Evolutionary conservation across 1,139 yeast species (phyloP), one percentile per base, ranked within the genome.

Genomic region (Protomyces lactucae-debilis): DNA sequence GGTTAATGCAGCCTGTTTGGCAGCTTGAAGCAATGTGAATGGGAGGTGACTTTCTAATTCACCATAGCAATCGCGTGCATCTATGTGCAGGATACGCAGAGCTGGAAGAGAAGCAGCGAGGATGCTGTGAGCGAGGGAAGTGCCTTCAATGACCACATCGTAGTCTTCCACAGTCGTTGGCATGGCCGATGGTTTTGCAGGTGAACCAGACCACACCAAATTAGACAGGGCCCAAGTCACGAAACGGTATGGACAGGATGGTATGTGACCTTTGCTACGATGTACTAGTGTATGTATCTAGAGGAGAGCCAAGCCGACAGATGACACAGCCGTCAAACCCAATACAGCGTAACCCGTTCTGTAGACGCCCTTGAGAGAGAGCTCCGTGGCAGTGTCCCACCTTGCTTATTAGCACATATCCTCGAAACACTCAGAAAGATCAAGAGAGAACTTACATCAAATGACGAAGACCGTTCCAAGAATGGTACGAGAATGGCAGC

Each of bases 61-160:
- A 12, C 99, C 99, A 72, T 93, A 93, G 74, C 88, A 86, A 46
- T 83, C 81, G 71, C 89, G 87, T 65, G 84, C 79, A 74, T 93
- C 99, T 56, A 93, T 84, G 74, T 93, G 99, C 9, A 60, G 52
- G 32, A 57, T 52, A 36, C 65, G 28, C 12, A 8, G 39, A 18
- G 43, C 51, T 10, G 52, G 39, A 0, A 21, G 28, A 3, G 56
- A 12, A 10, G 98, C 96, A 0, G 98, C 97, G 65, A 92, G 77
- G 14, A 95, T 85, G 70, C 91, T 84, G 75, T 95, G 97, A 3
- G 85, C 86, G 56, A 95, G 79, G 0, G 98, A 98, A 0, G 99
- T 93, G 43, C 99, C 99, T 70, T 88, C 82, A 65, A 93, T 87
- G 55, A 93, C 80, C 32, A 93, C 96, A 73, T 93, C 99, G 71